Base-by-base conservation (phyloP, 805 yeast genomes). In the Lipomyces sp. region DNA sequence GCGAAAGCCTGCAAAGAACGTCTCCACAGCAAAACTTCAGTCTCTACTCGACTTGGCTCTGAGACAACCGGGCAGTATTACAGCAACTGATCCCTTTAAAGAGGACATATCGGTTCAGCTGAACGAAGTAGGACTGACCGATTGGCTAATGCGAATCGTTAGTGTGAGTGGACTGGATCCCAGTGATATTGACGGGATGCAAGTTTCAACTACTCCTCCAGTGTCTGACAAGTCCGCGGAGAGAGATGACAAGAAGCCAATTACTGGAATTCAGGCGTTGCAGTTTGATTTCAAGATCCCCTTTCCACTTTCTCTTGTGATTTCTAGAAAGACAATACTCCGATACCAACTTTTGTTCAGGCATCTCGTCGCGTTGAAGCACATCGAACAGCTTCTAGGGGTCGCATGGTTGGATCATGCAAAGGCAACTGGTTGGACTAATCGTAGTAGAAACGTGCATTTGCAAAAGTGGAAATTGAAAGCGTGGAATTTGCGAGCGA, bases 261-360 rank as follows among this genome's bases (percentile, higher is more conserved):
- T 75, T 34, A 69, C 72, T 2, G 81, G 79, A 2, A 61, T 73
- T 7, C 76, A 76, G 62, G 79, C 78, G 0, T 58, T 80, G 42
- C 79, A 79, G 67, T 73, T 81, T 32, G 80, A 80, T 55, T 77
- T 79, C 64, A 69, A 69, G 48, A 75, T 93, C 30, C 97, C 98
- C 2, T 95, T 91, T 75, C 99, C 99, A 0, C 77, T 92, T 59
- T 92, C 92, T 73, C 80, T 94, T 33, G 81, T 95, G 0, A 79
- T 92, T 0, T 86, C 90, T 18, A 84, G 87, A 63, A 88, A 92
- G 15, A 86, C 88, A 33, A 80, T 91, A 18, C 83, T 87, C 59
- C 91, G 95, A 69, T 92, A 89, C 74, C 97, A 94, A 75, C 80
- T 91, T 45, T 79, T 92, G 57, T 91, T 90, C 72, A 84, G 97